These are phyloP conservation scores for Quercus phellos DNA, from an alignment of 331 rosid species.

Conservation along the genomic window DNA sequence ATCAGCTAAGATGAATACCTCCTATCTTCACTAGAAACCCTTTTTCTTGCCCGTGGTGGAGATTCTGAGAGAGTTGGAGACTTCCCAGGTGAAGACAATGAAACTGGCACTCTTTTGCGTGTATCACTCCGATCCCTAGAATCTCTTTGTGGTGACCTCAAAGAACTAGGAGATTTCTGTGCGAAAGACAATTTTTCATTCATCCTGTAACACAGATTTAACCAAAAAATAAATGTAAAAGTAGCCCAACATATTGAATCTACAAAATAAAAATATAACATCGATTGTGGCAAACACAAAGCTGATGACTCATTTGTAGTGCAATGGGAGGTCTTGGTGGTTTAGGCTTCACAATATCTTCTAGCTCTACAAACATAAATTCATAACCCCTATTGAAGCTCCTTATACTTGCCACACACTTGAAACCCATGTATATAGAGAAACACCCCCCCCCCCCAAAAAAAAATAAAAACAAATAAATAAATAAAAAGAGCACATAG, in stretches of 20 bases:
- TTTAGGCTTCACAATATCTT: neutral
- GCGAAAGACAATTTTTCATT: conserved; percentile 28
- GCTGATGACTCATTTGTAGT: neutral
- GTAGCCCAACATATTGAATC: neutral
- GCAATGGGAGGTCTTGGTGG: neutral
- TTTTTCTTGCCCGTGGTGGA: conserved; percentile 42
- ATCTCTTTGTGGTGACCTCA: conserved; percentile 32
- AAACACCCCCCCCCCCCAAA: neutral
- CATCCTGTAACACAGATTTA: conserved; percentile 31
- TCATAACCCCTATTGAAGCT: neutral
- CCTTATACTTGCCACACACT: neutral
- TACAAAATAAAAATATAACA: neutral
- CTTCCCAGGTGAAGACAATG: conserved; percentile 43
- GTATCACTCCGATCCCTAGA: conserved; percentile 26
- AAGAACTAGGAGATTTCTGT: conserved; percentile 34
- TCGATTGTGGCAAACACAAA: neutral
- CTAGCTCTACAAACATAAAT: neutral
- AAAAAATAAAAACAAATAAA: no score
- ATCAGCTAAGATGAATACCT: conserved; percentile 41
- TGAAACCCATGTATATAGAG: neutral
- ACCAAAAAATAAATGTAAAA: neutral
- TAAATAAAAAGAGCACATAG: neutral
- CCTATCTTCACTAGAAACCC: conserved; percentile 39
- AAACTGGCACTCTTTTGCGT: conserved; percentile 25
- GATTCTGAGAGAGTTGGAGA: conserved; percentile 46